Evolutionary conservation across 1,284 basidiomycete genomes (phyloP).

Genomic region (Calocybe gambosa): DNA sequence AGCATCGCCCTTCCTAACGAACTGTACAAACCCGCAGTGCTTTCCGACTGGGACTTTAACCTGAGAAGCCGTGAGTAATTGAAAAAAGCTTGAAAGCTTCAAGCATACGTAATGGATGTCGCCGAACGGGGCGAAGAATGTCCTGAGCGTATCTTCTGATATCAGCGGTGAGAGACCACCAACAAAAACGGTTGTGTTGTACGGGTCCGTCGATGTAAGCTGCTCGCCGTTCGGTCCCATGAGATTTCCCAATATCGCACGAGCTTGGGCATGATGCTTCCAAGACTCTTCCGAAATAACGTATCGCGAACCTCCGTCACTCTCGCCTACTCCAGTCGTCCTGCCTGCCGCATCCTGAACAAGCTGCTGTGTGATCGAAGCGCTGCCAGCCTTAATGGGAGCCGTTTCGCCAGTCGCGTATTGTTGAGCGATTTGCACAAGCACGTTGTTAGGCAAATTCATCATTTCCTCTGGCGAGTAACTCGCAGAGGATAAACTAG

Average conservation of each 20-base stretch:
- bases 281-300: conserved; percentile 67
- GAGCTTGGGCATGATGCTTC: conserved; percentile 76
- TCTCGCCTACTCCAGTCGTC: conserved; percentile 28
- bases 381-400: conserved; percentile 24
- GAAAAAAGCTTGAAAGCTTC: conserved; percentile 3
- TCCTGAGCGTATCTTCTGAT: conserved; percentile 80
- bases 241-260: conserved; percentile 71
- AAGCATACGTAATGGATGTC: conserved; percentile 81
- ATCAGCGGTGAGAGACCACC: conserved; percentile 83
- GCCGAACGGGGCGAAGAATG: conserved; percentile 86
- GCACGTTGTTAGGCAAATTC: conserved; percentile 33
- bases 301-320: conserved; percentile 38
- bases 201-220: conserved; percentile 79
- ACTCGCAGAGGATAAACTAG: conserved; percentile 37
- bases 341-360: conserved; percentile 25
- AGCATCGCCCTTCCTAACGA: conserved; percentile 86
- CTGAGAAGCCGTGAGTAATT: conserved; percentile 29
- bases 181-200: conserved; percentile 91
- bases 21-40: conserved; percentile 95
- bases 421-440: conserved; percentile 43
- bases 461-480: conserved; percentile 49
- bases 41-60: conserved; percentile 95
- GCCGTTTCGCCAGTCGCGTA: conserved; percentile 34
- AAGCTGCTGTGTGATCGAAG: conserved; percentile 20
- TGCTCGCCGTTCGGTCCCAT: conserved; percentile 82